phyloP scores from a whole-genome alignment of 768 basidiomycete species.

The Gymnopilus junonius region DNA sequence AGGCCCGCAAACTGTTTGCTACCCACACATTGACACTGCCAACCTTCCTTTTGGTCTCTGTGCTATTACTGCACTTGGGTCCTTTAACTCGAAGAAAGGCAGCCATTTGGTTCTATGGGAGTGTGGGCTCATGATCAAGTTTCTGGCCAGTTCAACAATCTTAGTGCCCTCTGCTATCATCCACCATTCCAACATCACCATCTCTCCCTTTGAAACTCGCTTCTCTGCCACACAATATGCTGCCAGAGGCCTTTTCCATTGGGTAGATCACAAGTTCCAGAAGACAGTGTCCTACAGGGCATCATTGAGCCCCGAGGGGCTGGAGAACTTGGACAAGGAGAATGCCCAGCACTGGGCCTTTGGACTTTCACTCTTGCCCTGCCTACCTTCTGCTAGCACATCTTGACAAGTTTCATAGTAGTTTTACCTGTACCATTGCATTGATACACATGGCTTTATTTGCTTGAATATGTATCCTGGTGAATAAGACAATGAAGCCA shows the following conservation, averaged over 20 bases:
- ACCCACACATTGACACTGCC: neutral
- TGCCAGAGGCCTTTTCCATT: neutral
- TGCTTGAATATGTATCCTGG: too few relatives aligned
- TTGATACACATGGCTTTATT: too few relatives aligned
- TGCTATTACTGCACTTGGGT: neutral
- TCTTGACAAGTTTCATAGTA: too few relatives aligned
- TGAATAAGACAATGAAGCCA: too few relatives aligned
- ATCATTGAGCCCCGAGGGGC: too few relatives aligned
- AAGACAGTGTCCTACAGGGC: too few relatives aligned
- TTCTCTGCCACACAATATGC: neutral
- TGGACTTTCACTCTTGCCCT: too few relatives aligned
- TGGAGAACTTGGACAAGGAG: too few relatives aligned
- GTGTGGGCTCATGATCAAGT: neutral
- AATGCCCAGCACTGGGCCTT: too few relatives aligned
- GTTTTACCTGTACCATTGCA: too few relatives aligned
- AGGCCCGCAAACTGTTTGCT: neutral
- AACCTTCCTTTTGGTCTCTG: neutral
- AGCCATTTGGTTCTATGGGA: neutral
- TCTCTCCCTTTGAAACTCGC: neutral
- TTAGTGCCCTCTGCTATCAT: neutral
- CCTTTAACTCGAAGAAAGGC: neutral
- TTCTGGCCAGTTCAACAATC: neutral
- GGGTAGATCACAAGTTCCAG: neutral
- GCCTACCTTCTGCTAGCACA: too few relatives aligned
- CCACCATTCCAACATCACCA: neutral